Conservation (phyloP, 805 yeast genomes). For the Saturnispora gosingensis region DNA sequence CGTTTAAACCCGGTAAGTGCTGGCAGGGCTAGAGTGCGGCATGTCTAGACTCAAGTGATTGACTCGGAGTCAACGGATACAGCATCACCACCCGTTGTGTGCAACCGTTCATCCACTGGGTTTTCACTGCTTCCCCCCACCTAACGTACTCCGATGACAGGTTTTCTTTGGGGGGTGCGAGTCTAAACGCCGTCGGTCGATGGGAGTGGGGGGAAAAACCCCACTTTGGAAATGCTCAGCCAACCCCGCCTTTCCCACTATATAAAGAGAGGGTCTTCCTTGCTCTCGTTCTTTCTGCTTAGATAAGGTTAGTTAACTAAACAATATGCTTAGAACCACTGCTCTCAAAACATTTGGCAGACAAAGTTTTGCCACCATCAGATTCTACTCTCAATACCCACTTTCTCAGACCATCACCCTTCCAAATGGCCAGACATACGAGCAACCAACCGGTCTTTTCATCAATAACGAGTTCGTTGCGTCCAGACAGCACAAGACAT, state of each 20-base stretch:
- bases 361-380: slow-evolving; percentile 1
- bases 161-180: background rate
- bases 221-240: slow-evolving; percentile 3
- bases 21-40: background rate
- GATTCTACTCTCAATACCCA: slow-evolving; percentile 16
- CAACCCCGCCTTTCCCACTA: slow-evolving; percentile 1
- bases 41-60: too few relatives aligned
- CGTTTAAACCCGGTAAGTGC: background rate
- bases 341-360: slow-evolving; percentile 3
- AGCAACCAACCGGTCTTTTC: slow-evolving; percentile 47
- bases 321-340: slow-evolving; percentile 5
- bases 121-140: background rate
- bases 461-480: slow-evolving; percentile 54
- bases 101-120: background rate
- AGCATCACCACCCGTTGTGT: too few relatives aligned
- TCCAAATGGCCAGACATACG: slow-evolving; percentile 28
- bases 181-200: slow-evolving; percentile 2
- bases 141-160: background rate
- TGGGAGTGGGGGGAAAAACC: slow-evolving; percentile 4
- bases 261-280: background rate
- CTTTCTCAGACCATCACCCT: slow-evolving; percentile 25
- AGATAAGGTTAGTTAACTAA: background rate
- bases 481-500: slow-evolving; percentile 49
- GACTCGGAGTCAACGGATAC: too few relatives aligned
- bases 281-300: background rate